Evolutionary conservation across 306 rosid species (phyloP), one percentile per base, ranked within the genome.

Genomic region (Citrullus amarus): DNA sequence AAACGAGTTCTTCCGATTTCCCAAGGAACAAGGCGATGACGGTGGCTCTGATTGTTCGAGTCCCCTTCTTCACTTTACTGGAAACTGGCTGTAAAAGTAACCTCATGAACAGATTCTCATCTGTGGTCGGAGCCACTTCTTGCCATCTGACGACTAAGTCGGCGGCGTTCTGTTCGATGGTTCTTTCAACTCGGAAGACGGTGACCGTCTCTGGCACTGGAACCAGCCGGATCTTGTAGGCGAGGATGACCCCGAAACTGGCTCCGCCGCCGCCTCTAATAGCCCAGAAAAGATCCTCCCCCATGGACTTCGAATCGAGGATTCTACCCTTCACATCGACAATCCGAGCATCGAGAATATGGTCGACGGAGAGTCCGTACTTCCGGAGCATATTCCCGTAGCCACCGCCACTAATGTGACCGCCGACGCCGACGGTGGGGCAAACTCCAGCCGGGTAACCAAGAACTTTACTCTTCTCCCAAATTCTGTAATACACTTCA

Each of bases 281-380:
- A 0, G 98, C 98, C 98, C 96, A 91, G 61, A 93, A 93, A 44
- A 93, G 84, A 13, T 91, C 96, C 17, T 90, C 93, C 25, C 96
- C 96, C 98, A 93, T 93, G 7, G 86, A 13, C 0, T 82, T 56
- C 34, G 81, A 86, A 18, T 91, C 85, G 2, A 89, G 87, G 51
- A 93, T 59, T 79, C 84, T 36, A 2, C 97, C 97, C 1, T 86
- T 86, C 0, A 78, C 91, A 51, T 90, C 91, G 20, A 91, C 89
- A 10, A 93, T 85, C 84, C 66, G 74, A 3, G 98, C 96, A 67
- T 91, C 97, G 28, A 90, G 25, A 10, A 93, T 77, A 53, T 91
- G 66, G 53, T 93, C 98, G 13, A 88, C 82, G 0, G 98, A 81
- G 7, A 93, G 57, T 6, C 97, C 97, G 61, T 82, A 75, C 76